phyloP scores from a whole-genome alignment of 192 early-diverging fungal genomes.

The Globomyces pollinis-pini region DNA sequence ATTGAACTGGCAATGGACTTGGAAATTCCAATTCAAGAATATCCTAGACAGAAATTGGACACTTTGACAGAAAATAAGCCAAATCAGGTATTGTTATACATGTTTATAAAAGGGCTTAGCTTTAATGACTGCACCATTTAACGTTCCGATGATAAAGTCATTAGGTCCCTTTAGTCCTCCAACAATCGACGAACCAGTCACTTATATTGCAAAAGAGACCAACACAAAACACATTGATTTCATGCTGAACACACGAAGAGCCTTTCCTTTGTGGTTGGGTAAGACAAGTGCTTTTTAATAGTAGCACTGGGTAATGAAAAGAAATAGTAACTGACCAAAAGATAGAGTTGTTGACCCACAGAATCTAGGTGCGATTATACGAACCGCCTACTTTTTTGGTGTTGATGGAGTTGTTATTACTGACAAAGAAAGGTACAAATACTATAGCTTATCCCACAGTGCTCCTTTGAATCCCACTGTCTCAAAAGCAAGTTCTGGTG shows the following conservation, averaged over 20 bases:
- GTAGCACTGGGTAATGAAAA: neutral
- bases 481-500: conserved; percentile 62
- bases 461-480: conserved; percentile 51
- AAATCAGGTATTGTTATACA: neutral
- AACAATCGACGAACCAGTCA: no score
- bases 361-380: conserved; percentile 66
- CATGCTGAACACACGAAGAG: neutral
- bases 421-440: conserved; percentile 20
- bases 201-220: no score
- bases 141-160: neutral
- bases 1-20: neutral
- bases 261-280: neutral
- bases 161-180: neutral
- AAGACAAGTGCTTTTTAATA: neutral
- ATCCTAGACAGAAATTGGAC: neutral
- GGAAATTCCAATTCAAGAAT: neutral
- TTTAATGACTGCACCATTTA: neutral
- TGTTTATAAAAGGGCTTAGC: no score
- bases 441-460: no score
- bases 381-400: conserved; percentile 56
- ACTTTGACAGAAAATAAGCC: neutral
- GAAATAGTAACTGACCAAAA: no score
- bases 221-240: neutral
- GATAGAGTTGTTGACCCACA: conserved; percentile 34
- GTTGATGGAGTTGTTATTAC: conserved; percentile 57